phyloP scores from a whole-genome alignment of 2,329 filamentous ascomycete genomes.

The Xylariaceae sp. region DNA sequence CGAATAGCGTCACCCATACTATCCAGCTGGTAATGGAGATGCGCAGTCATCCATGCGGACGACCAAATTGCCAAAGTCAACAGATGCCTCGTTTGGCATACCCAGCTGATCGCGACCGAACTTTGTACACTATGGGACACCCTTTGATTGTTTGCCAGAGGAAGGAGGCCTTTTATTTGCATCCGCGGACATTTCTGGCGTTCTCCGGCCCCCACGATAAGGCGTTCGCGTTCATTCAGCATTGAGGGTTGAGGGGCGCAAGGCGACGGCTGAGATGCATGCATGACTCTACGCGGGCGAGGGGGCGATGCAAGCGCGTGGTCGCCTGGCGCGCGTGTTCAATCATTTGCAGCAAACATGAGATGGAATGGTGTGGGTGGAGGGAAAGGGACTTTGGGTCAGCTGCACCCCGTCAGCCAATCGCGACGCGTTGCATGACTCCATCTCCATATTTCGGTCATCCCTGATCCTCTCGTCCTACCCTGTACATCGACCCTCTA shows the following conservation, averaged over 20 bases:
- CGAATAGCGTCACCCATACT: slow-evolving; percentile 26
- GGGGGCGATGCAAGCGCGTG: not conserved
- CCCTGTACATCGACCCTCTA: not conserved
- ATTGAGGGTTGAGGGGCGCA: no score
- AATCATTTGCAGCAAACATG: slow-evolving; percentile 16
- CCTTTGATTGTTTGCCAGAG: no score
- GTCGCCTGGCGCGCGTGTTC: slow-evolving; percentile 8
- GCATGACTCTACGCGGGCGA: no score
- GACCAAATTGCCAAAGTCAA: no score
- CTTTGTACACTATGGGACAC: no score
- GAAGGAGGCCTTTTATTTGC: no score
- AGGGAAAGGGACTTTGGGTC: not conserved
- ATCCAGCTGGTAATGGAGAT: not conserved
- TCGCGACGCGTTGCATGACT: slow-evolving; percentile 17
- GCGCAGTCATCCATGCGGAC: not conserved
- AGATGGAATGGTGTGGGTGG: not conserved
- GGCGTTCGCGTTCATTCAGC: no score
- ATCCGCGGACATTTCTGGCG: no score
- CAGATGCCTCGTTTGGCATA: no score
- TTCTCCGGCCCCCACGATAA: no score
- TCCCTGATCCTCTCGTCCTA: not conserved
- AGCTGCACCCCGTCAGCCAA: slow-evolving; percentile 30
- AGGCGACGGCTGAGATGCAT: no score
- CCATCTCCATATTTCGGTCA: not conserved
- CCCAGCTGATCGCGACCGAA: no score